Base-by-base conservation (phyloP, 2,329 filamentous ascomycete species). In the Canariomyces notabilis region DNA sequence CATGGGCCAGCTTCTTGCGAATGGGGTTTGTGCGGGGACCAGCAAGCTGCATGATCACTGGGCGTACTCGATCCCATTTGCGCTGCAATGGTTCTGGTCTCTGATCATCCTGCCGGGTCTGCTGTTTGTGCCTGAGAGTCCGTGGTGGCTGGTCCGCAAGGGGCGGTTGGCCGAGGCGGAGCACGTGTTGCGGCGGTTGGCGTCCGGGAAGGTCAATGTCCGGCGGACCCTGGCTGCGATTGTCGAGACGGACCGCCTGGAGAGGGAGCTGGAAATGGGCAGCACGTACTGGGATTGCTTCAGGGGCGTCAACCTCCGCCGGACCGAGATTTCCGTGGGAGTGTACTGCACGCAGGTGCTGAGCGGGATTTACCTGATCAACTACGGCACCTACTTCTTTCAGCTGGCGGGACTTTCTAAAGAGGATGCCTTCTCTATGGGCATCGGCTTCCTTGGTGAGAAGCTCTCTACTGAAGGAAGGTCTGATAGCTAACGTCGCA, bases 201-300 rank as follows among this genome's bases (percentile, higher is more conserved):
- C 66, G 39, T 48, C 67, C 49, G 62, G 70, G 52, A 47, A 46
- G 44, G 32, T 37, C 32, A 52, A 62, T 37, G 67, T 69, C 19
- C 57, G 61, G 32, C 63, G 63, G 1, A 51, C 21, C 22, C 44
- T 72, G 21, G 65, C 67, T 31, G 60, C 69, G 50, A 72, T 73
- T 62, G 62, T 69, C 1, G 64, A 71, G 44, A 73, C 71, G 23
- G 65, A 72, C 55, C 65, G 73, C 57, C 54, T 72, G 4, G 74
- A 77, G 56, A 64, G 68, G 45, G 59, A 68, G 45, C 60, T 68
- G 49, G 63, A 59, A 1, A 50, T 53, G 0, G 71, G 72, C 2
- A 64, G 64, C 11, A 61, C 54, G 1, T 74, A 74, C 49, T 52
- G 56, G 44, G 73, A 77, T 51, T 71, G 67, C 49, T 76, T 77